Percentiles rank a stretch among this genome's conserved stretches.
These are phyloP conservation scores for Ophiognomonia clavigignenti-juglandacearum DNA, from an alignment of 2,329 filamentous ascomycete species.

Conservation along the genomic window DNA sequence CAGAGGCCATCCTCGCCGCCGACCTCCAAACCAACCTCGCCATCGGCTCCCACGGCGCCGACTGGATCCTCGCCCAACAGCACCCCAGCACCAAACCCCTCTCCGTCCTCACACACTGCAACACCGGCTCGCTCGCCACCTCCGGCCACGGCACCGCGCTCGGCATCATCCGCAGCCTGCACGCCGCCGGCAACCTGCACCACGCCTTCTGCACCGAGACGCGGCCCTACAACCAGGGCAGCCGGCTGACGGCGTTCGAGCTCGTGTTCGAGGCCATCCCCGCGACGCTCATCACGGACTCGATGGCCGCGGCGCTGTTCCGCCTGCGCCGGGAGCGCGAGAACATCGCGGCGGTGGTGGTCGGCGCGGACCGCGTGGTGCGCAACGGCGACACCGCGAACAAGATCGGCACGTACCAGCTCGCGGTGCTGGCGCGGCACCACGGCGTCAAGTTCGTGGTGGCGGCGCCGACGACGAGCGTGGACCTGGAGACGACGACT, in stretches of 20 bases:
- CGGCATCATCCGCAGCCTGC: slow-evolving; percentile 84
- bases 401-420: slow-evolving; percentile 92
- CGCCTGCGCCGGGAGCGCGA: slow-evolving; percentile 51
- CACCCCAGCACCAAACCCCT: slow-evolving; percentile 48
- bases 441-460: slow-evolving; percentile 94
- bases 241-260: slow-evolving; percentile 90
- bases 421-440: slow-evolving; percentile 83
- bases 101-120: slow-evolving; percentile 95
- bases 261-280: slow-evolving; percentile 92
- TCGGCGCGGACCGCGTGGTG: slow-evolving; percentile 91
- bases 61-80: slow-evolving; percentile 69
- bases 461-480: slow-evolving; percentile 88
- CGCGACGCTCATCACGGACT: slow-evolving; percentile 88
- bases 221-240: slow-evolving; percentile 95
- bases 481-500: slow-evolving; percentile 75
- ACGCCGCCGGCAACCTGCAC: slow-evolving; percentile 58
- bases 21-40: slow-evolving; percentile 83
- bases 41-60: slow-evolving; percentile 78
- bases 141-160: slow-evolving; percentile 96
- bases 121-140: slow-evolving; percentile 93
- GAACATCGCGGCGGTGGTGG: slow-evolving; percentile 80
- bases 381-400: slow-evolving; percentile 97
- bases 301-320: slow-evolving; percentile 89
- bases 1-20: slow-evolving; percentile 80
- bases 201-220: slow-evolving; percentile 97